Evolutionary conservation across 257 asterid genomes (phyloP).

Genomic region (Plantago ovata): DNA sequence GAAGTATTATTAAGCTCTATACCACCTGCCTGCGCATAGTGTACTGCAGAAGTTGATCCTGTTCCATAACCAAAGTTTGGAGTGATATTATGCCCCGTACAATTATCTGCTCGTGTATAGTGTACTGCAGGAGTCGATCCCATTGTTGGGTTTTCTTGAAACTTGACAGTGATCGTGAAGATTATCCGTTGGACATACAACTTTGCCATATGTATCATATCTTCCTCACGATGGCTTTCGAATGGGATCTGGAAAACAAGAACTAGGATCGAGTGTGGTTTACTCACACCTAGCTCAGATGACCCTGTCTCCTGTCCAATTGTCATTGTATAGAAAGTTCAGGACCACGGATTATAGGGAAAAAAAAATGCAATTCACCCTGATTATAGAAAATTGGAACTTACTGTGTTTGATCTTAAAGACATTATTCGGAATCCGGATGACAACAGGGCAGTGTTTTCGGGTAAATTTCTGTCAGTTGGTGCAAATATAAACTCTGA

Average conservation of each 20-base stretch:
- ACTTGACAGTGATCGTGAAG: constrained; percentile 20
- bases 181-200: constrained; percentile 25
- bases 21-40: too few species aligned
- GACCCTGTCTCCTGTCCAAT: constrained; percentile 20
- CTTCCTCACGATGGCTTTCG: constrained; percentile 25
- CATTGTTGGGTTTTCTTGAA: constrained; percentile 15
- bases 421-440: constrained; percentile 21
- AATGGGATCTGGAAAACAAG: constrained; percentile 44
- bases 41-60: background rate
- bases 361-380: too few species aligned
- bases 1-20: constrained; percentile 8
- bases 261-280: constrained; percentile 21
- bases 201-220: constrained; percentile 30
- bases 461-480: background rate
- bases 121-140: constrained; percentile 21
- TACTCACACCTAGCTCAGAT: background rate
- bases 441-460: constrained; percentile 14
- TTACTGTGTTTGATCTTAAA: constrained; percentile 15
- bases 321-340: too few species aligned
- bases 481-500: constrained; percentile 24
- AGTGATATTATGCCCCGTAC: constrained; percentile 13
- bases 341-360: too few species aligned
- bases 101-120: constrained; percentile 15
- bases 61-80: background rate
- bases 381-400: background rate